Evolutionary conservation across 768 basidiomycete species (phyloP).

Genomic region (Auricularia sp.): DNA sequence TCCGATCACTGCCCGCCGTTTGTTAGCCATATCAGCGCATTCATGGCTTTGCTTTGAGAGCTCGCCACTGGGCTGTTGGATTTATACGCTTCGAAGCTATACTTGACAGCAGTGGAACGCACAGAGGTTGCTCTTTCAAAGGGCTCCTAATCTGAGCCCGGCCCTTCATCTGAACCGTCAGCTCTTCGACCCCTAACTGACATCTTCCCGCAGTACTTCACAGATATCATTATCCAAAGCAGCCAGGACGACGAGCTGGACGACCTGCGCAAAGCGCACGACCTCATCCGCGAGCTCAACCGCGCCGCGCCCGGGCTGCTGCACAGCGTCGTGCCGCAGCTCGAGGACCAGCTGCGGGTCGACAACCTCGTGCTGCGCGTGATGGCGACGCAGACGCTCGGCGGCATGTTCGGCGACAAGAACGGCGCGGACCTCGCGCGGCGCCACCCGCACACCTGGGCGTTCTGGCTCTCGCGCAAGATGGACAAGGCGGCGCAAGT

Average conservation of each 20-base stretch:
- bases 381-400: slow-evolving; percentile 79
- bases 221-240: slow-evolving; percentile 63
- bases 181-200: too few relatives aligned
- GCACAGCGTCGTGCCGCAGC: slow-evolving; percentile 83
- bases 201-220: slow-evolving; percentile 51
- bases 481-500: slow-evolving; percentile 67
- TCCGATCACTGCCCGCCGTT: too few relatives aligned
- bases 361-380: slow-evolving; percentile 61
- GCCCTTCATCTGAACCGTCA: too few relatives aligned
- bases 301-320: slow-evolving; percentile 71
- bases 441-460: slow-evolving; percentile 82
- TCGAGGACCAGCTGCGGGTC: slow-evolving; percentile 81
- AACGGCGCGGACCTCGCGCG: slow-evolving; percentile 60
- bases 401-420: slow-evolving; percentile 82
- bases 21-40: too few relatives aligned
- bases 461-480: slow-evolving; percentile 66
- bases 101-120: too few relatives aligned
- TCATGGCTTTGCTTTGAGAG: too few relatives aligned
- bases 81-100: too few relatives aligned
- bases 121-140: too few relatives aligned
- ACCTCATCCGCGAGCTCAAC: slow-evolving; percentile 75
- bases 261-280: slow-evolving; percentile 69
- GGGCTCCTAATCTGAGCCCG: too few relatives aligned
- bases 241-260: slow-evolving; percentile 47
- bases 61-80: too few relatives aligned